These are phyloP conservation scores for Monocercomonoides exilis DNA, from an alignment of 78 protist species.

Conservation along the genomic window DNA sequence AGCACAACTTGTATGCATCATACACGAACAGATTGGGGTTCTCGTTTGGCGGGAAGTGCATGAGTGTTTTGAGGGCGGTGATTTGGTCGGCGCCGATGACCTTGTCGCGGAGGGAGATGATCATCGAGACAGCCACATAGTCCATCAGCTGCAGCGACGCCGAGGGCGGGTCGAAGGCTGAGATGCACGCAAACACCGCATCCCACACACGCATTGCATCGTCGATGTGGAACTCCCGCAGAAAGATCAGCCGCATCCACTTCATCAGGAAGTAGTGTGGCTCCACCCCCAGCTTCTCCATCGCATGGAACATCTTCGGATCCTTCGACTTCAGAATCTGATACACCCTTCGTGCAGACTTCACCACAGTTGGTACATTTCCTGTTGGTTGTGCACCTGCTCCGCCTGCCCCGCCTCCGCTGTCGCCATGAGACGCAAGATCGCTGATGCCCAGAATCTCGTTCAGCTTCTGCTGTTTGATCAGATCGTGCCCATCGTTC, in stretches of 20 bases:
- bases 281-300: background rate
- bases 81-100: background rate
- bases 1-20: background rate
- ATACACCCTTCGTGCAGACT: background rate
- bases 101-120: background rate
- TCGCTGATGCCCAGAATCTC: too few species aligned
- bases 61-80: background rate
- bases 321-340: background rate
- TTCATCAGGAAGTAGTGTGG: conserved; percentile 2
- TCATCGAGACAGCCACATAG: background rate
- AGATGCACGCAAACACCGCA: background rate
- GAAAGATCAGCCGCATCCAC: conserved; percentile 15
- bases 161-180: too few species aligned
- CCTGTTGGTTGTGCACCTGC: too few species aligned
- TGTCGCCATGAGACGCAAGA: too few species aligned
- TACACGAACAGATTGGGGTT: background rate
- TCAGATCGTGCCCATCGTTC: too few species aligned
- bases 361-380: background rate
- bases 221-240: background rate
- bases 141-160: background rate
- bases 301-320: background rate
- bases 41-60: background rate
- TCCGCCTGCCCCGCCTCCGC: too few species aligned
- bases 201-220: conserved; percentile 6
- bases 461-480: too few species aligned